Base-by-base conservation (phyloP, 148 eudicot genomes). In the Vaccinium macrocarpon region DNA sequence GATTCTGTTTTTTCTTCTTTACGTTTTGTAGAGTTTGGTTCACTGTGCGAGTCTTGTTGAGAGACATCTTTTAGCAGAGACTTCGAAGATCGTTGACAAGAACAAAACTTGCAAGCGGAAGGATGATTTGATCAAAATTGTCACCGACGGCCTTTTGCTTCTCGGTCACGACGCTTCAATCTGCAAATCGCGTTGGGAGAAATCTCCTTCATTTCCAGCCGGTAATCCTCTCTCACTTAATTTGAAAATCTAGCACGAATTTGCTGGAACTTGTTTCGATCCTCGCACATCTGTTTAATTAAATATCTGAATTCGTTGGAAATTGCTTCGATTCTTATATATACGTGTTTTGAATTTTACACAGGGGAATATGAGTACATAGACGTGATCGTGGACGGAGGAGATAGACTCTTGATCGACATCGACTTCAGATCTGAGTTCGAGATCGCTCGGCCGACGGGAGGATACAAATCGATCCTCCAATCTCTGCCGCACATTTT, bases 141-240 rank as follows among this genome's bases (percentile, higher is more conserved):
- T 91, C 8, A 81, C 87, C 6, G 93, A 89, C 46, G 87, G 87
- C 15, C 84, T 93, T 14, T 64, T 87, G 42, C 82, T 71, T 55
- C 80, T 91, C 5, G 92, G 93, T 49, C 87, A 88, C 84, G 86
- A 93, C 55, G 90, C 90, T 76, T 90, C 94, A 1, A 82, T 90
- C 74, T 93, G 94, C 85, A 91, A 87, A 87, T 93, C 94, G 21
- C 90, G 88, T 35, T 93, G 95, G 94, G 94, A 93, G 13, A 93
- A 91, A 83, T 84, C 90, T 51, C 19, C 90, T 8, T 88, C 91
- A 0, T 82, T 80, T 83, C 95, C 93, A 25, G 92, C 95, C 16
- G 95, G 95, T 90, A 90, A 68, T 27, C 35, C 72, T 4, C 35
- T 64, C 71, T 25, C 32, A 10, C 71, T 6, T 55, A 55, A 5